Conservation (phyloP, 306 rosid genomes). For the Quercus cerris region DNA sequence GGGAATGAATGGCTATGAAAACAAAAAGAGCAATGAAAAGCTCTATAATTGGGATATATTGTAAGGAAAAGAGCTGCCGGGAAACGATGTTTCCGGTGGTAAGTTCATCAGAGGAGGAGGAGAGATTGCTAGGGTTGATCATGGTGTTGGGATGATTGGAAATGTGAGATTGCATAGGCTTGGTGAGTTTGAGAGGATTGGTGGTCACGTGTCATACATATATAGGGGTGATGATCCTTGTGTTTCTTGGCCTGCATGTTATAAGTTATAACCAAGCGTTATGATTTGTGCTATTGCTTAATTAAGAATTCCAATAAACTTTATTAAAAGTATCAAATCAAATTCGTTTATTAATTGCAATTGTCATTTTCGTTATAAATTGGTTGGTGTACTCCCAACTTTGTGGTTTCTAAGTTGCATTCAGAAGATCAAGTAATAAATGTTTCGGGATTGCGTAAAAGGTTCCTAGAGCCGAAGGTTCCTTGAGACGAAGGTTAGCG, state of each 20-base stretch:
- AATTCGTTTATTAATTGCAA: too few species aligned
- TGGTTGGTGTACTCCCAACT: too few species aligned
- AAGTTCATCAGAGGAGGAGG: not conserved
- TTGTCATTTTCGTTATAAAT: too few species aligned
- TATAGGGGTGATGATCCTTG: not conserved
- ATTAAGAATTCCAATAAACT: too few species aligned
- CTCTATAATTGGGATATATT: conserved; percentile 52
- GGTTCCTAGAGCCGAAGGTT: too few species aligned
- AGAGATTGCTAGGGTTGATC: conserved; percentile 27
- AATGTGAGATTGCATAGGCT: conserved; percentile 22
- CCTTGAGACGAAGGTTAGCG: too few species aligned
- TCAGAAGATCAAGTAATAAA: too few species aligned
- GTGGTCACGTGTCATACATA: conserved; percentile 30
- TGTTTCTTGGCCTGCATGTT: conserved; percentile 57
- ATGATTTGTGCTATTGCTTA: conserved; percentile 6
- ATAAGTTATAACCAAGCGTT: conserved; percentile 21
- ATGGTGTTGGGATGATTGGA: conserved; percentile 38
- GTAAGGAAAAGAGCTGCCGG: conserved; percentile 15
- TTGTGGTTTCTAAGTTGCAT: too few species aligned
- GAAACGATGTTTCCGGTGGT: not conserved
- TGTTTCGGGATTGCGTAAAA: too few species aligned
- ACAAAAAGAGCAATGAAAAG: conserved; percentile 47
- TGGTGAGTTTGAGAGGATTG: conserved; percentile 6
- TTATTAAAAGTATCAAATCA: too few species aligned
- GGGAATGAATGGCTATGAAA: conserved; percentile 56